phyloP scores from a whole-genome alignment of 306 rosid genomes.

The Vachellia pachyceras region DNA sequence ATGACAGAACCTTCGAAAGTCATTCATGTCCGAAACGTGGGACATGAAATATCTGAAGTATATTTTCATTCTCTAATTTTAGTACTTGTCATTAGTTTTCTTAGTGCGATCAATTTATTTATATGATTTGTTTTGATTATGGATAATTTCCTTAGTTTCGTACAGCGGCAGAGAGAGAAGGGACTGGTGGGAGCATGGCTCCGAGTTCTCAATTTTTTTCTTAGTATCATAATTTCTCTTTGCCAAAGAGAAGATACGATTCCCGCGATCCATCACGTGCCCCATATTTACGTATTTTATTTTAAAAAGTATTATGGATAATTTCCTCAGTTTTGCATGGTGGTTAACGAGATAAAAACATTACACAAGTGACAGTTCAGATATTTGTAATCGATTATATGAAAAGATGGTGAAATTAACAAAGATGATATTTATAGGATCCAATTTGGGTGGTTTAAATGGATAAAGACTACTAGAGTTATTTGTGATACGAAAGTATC shows the following conservation, averaged over 20 bases:
- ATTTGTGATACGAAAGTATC: no score
- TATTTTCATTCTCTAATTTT: conserved; percentile 22
- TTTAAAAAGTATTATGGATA: not conserved
- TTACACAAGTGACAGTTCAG: no score
- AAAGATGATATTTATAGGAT: no score
- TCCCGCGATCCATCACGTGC: not conserved
- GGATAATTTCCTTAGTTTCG: not conserved
- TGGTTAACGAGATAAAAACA: no score
- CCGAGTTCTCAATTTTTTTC: not conserved
- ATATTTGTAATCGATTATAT: no score
- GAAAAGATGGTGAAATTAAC: no score
- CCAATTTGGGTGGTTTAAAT: no score
- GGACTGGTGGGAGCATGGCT: not conserved
- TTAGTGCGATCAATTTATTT: not conserved
- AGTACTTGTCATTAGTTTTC: conserved; percentile 18
- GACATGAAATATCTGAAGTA: conserved; percentile 95
- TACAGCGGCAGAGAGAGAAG: not conserved
- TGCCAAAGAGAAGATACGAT: not conserved
- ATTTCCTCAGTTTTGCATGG: not conserved
- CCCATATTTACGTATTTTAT: not conserved
- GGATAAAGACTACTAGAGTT: no score
- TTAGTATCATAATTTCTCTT: not conserved
- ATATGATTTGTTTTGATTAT: not conserved
- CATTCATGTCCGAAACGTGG: conserved; percentile 95
- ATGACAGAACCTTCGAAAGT: conserved; percentile 98